Conservation (phyloP, 1,139 yeast species). For the Scheffersomyces stambukii region DNA sequence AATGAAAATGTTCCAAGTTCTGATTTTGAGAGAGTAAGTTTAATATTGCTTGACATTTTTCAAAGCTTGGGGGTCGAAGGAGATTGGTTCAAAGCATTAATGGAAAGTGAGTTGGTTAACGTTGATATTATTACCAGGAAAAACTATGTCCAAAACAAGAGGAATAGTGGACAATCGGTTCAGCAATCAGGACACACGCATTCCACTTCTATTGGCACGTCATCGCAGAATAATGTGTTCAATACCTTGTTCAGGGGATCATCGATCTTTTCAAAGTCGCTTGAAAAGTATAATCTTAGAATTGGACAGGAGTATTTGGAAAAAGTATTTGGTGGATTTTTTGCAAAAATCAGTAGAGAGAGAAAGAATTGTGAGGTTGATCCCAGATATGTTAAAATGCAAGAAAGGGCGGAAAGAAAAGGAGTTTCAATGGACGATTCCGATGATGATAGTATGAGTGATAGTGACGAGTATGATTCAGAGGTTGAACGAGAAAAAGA, state of each 20-base stretch:
- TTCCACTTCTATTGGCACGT: not conserved
- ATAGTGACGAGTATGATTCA: constrained; percentile 22
- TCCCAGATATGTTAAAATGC: constrained; percentile 48
- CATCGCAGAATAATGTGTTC: constrained; percentile 42
- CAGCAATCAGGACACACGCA: too few species aligned
- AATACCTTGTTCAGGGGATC: constrained; percentile 85
- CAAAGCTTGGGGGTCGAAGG: constrained; percentile 61
- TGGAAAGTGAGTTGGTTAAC: constrained; percentile 57
- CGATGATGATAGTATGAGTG: constrained; percentile 20
- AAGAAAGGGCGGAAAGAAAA: constrained; percentile 31
- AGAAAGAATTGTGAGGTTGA: constrained; percentile 72
- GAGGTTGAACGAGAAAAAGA: constrained; percentile 29
- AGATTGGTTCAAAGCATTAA: constrained; percentile 65
- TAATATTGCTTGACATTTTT: constrained; percentile 58
- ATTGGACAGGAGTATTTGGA: constrained; percentile 79
- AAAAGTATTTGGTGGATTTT: constrained; percentile 65
- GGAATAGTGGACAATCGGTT: constrained; percentile 12
- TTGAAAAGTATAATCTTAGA: constrained; percentile 73
- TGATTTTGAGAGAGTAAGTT: constrained; percentile 52
- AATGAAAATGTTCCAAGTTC: constrained; percentile 38
- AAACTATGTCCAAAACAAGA: constrained; percentile 26
- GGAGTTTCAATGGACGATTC: constrained; percentile 18
- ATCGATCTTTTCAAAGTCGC: constrained; percentile 71
- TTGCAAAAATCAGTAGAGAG: constrained; percentile 49
- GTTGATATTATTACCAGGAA: constrained; percentile 45